phyloP scores from a whole-genome alignment of 169 alveolate species.

The Eimeria nieschulzi region DNA sequence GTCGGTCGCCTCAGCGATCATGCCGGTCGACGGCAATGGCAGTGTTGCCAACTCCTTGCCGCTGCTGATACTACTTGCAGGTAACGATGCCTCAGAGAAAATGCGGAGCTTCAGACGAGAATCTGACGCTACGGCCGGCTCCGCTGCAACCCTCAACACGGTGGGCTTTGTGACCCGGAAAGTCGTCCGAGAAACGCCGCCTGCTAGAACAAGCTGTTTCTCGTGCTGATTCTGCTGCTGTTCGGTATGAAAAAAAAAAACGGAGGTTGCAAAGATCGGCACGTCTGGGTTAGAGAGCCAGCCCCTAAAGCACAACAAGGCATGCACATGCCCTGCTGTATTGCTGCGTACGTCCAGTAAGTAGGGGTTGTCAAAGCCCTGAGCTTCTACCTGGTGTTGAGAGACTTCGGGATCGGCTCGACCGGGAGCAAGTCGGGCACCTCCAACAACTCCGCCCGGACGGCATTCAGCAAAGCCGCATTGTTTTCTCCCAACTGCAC shows the following conservation, averaged over 20 bases:
- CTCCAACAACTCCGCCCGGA: constrained; percentile 70
- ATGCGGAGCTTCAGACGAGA: constrained; percentile 56
- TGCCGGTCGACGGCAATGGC: constrained; percentile 10
- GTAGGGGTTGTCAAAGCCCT: not conserved
- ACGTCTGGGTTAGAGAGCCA: constrained; percentile 57
- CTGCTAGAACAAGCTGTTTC: not conserved
- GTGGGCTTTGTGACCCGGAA: constrained; percentile 60
- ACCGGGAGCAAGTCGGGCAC: constrained; percentile 69
- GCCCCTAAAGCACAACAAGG: constrained; percentile 31
- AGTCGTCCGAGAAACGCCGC: not conserved
- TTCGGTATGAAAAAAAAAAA: constrained; percentile 27
- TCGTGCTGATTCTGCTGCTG: constrained; percentile 8
- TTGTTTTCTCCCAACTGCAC: constrained; percentile 60
- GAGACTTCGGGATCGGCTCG: constrained; percentile 45
- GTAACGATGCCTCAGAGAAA: not conserved
- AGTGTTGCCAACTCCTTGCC: constrained; percentile 8
- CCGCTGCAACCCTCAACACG: constrained; percentile 60
- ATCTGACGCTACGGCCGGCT: constrained; percentile 71
- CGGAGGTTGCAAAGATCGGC: constrained; percentile 55
- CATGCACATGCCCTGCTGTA: not conserved
- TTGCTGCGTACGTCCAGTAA: not conserved
- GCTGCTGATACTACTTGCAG: not conserved
- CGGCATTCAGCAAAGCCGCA: constrained; percentile 33
- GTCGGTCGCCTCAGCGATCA: constrained; percentile 26
- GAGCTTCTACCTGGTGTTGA: constrained; percentile 2